A percentile compares a stretch with the other conserved stretches of the same genome.
Evolutionary conservation across 805 yeast species (phyloP).

Genomic region (Starmera amethionina): DNA sequence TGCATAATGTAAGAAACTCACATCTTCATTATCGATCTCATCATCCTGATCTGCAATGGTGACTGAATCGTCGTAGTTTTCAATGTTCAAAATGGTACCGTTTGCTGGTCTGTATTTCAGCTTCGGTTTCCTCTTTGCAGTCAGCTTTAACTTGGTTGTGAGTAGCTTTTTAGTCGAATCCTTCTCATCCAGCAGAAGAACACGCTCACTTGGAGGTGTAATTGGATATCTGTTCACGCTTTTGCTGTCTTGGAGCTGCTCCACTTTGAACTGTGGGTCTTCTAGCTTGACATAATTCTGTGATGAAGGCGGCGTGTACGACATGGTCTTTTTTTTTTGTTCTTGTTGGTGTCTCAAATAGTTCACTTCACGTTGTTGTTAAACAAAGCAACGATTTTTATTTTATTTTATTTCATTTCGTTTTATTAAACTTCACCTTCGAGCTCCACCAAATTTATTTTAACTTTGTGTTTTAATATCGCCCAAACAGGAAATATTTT

Average conservation of each 20-base stretch:
- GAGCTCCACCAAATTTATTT: too few relatives aligned
- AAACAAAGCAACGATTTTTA: neutral
- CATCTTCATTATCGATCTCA: slow-evolving; percentile 26
- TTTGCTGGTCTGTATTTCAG: slow-evolving; percentile 35
- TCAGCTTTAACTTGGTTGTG: neutral
- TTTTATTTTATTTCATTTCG: too few relatives aligned
- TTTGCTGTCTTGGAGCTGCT: too few relatives aligned
- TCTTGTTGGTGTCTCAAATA: too few relatives aligned
- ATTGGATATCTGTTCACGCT: slow-evolving; percentile 1
- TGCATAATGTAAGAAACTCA: slow-evolving; percentile 42
- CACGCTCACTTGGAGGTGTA: slow-evolving; percentile 5
- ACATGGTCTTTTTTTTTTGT: neutral
- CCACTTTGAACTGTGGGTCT: neutral
- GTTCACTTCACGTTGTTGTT: neutral
- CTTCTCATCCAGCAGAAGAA: neutral
- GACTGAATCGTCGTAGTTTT: slow-evolving; percentile 11
- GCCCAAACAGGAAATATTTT: too few relatives aligned
- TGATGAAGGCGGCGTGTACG: slow-evolving; percentile 1
- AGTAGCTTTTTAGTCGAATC: neutral
- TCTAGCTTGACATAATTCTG: neutral
- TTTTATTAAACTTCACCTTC: too few relatives aligned
- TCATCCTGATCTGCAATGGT: slow-evolving; percentile 24
- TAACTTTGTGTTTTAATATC: too few relatives aligned
- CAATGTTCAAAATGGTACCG: slow-evolving; percentile 34
- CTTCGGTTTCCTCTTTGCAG: slow-evolving; percentile 30